Percentiles rank a stretch among this genome's conserved stretches.
These are phyloP conservation scores for Hibiscus mutabilis DNA, from an alignment of 345 rosid genomes.

Conservation along the genomic window DNA sequence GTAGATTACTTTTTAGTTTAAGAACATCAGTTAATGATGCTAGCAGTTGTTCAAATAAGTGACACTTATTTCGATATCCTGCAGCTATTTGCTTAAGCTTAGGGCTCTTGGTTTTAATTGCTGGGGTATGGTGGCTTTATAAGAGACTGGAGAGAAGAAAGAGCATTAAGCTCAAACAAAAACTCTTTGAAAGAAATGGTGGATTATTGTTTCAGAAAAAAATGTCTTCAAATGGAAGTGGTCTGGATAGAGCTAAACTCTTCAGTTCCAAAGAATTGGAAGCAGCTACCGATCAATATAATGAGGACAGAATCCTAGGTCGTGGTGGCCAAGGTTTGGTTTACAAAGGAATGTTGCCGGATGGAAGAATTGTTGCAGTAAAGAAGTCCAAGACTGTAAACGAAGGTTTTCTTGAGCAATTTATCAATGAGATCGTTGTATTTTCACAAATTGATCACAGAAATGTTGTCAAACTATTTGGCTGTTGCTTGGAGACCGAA, in stretches of 20 bases:
- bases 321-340: constrained; percentile 2
- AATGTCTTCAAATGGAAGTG: background rate
- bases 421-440: constrained; percentile 15
- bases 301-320: background rate
- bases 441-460: constrained; percentile 22
- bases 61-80: background rate
- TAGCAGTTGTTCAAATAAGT: background rate
- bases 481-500: constrained; percentile 10
- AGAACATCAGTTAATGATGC: too few relatives aligned
- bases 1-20: too few relatives aligned
- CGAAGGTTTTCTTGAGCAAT: constrained; percentile 12
- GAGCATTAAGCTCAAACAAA: background rate
- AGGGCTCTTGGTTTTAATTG: background rate
- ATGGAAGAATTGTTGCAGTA: constrained; percentile 12
- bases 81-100: background rate
- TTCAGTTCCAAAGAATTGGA: background rate
- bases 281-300: constrained; percentile 3
- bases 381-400: constrained; percentile 14
- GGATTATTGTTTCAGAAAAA: background rate
- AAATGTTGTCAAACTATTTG: constrained; percentile 19
- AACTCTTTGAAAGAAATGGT: background rate
- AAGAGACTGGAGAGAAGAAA: background rate
- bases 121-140: background rate
- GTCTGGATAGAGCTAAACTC: background rate
- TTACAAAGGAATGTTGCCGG: constrained; percentile 9